Evolutionary conservation across 495 filamentous ascomycete species (phyloP), one percentile per base, ranked within the genome.

Genomic region (Hypomontagnella submonticulosa): DNA sequence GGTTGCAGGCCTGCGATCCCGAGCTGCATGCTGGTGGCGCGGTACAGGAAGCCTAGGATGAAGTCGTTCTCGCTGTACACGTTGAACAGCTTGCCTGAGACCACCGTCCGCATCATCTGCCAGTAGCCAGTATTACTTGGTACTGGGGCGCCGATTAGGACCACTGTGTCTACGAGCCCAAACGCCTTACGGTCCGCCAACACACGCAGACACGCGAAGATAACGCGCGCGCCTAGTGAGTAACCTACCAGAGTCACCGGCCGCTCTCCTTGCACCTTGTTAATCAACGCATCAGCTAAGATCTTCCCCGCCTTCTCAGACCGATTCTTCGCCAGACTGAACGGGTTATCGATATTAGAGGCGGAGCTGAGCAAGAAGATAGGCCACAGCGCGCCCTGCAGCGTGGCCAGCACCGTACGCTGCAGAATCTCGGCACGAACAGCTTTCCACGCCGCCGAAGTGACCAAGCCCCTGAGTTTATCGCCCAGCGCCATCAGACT

Each of bases 191-290:
- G 80, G 59, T 88, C 84, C 0, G 90, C 90, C 2, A 97, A 82
- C 3, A 70, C 81, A 23, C 84, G 80, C 2, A 96, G 80, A 63
- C 92, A 96, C 1, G 85, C 82, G 69, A 89, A 94, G 52, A 96
- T 91, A 5, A 94, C 88, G 6, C 92, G 81, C 1, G 92, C 92
- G 2, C 92, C 92, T 0, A 97, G 79, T 0, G 90, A 94, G 73
- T 93, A 96, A 2, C 92, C 93, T 12, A 96, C 79, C 1, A 97
- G 76, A 0, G 90, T 96, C 0, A 97, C 90, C 0, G 92, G 89
- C 7, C 92, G 83, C 68, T 96, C 89, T 2, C 93, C 93, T 69
- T 96, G 93, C 0, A 89, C 91, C 49, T 87, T 88, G 69, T 91
- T 92, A 57, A 93, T 90, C 38, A 97, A 71, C 0, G 91, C 92